Conservation (phyloP, 495 filamentous ascomycete genomes). For the Baudoinia panamericana region DNA sequence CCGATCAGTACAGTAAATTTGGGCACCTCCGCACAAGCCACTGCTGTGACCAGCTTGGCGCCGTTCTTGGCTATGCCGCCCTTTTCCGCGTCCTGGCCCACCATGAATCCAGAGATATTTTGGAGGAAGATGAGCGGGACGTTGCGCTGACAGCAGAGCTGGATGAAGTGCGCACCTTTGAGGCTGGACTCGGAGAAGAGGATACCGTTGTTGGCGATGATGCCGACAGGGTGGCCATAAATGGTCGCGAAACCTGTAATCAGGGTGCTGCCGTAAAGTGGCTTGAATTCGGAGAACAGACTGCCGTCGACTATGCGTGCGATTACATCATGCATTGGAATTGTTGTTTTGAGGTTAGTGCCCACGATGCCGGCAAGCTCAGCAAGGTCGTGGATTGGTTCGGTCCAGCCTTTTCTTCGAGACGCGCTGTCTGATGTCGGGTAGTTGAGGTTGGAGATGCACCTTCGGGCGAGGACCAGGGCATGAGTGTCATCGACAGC, state of each 20-base stretch:
- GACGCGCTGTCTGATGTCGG: slow-evolving; percentile 2
- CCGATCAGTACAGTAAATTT: slow-evolving; percentile 96
- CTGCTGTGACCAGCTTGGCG: slow-evolving; percentile 91
- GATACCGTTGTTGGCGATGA: slow-evolving; percentile 94
- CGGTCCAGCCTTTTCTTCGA: slow-evolving; percentile 27
- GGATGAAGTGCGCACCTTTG: slow-evolving; percentile 96
- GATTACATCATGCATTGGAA: slow-evolving; percentile 82
- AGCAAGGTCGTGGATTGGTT: slow-evolving; percentile 68
- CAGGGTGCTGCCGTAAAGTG: slow-evolving; percentile 76
- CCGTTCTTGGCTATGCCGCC: slow-evolving; percentile 97
- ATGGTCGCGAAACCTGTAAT: slow-evolving; percentile 89
- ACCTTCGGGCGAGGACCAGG: slow-evolving; percentile 70
- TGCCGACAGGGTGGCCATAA: slow-evolving; percentile 82
- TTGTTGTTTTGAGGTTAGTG: slow-evolving; percentile 70
- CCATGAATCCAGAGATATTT: slow-evolving; percentile 98
- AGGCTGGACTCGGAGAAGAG: slow-evolving; percentile 83
- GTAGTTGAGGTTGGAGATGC: slow-evolving; percentile 69
- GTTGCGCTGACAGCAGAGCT: slow-evolving; percentile 82
- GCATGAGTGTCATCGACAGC: slow-evolving; percentile 92
- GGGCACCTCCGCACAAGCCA: slow-evolving; percentile 87
- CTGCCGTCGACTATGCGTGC: slow-evolving; percentile 87
- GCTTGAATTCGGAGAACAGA: slow-evolving; percentile 88
- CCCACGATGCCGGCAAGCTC: slow-evolving; percentile 83
- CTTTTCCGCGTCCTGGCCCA: slow-evolving; percentile 79
- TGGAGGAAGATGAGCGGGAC: slow-evolving; percentile 89